phyloP scores from a whole-genome alignment of 306 rosid species.

The Gastrolobium villosum region DNA sequence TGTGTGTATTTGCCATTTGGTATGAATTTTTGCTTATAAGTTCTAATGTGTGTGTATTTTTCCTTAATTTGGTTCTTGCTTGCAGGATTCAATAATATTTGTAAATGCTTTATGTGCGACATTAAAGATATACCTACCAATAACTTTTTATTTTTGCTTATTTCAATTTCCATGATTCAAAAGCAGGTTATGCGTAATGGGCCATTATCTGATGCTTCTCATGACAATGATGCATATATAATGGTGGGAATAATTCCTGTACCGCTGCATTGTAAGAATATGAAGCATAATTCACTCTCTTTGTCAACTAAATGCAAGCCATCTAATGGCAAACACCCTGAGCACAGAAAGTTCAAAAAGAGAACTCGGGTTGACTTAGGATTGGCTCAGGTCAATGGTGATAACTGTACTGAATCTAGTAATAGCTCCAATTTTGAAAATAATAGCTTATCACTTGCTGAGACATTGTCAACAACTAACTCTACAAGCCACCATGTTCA shows the following conservation, averaged over 20 bases:
- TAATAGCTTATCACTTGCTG: not conserved
- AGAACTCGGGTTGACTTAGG: slow-evolving; percentile 29
- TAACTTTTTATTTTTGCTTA: not conserved
- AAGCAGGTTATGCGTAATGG: slow-evolving; percentile 24
- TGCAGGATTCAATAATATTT: not conserved
- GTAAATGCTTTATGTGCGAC: not conserved
- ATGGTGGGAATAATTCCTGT: not conserved
- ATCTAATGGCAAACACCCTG: not conserved
- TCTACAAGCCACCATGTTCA: not conserved
- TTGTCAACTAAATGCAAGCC: not conserved
- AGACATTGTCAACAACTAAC: not conserved
- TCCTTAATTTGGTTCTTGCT: not conserved
- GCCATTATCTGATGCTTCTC: slow-evolving; percentile 7
- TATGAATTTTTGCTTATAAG: not conserved
- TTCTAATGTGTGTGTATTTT: not conserved
- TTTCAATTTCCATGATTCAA: not conserved
- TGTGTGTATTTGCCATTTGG: slow-evolving; percentile 8
- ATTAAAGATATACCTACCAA: slow-evolving; percentile 1
- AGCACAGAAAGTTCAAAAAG: slow-evolving; percentile 15
- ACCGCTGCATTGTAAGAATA: not conserved
- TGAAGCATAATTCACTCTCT: not conserved
- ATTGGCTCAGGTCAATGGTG: not conserved
- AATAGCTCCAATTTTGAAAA: slow-evolving; percentile 21
- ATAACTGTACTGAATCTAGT: slow-evolving; percentile 3
- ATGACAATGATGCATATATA: not conserved